Percentiles rank a stretch among this genome's conserved stretches.
phyloP scores from a whole-genome alignment of 2,329 filamentous ascomycete species.

The Exophiala spinifera region DNA sequence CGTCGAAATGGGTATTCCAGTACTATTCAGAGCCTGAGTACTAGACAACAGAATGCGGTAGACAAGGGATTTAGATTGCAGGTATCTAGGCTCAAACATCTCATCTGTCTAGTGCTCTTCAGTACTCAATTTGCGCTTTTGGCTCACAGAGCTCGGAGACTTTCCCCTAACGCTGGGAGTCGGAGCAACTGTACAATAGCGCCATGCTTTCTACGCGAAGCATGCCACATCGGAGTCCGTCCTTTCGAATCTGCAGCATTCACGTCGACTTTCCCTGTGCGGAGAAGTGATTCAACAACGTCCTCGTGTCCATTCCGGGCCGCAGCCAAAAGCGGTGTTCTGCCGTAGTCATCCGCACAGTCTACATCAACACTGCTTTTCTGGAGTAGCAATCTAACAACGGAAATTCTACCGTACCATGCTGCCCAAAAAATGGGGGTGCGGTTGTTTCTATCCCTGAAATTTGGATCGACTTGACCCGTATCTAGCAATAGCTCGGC shows the following conservation, averaged over 20 bases:
- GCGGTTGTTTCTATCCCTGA: constrained; percentile 19
- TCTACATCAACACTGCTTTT: constrained; percentile 5
- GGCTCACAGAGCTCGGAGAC: no score
- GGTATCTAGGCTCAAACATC: no score
- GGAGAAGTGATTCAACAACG: constrained; percentile 11
- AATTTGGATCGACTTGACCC: constrained; percentile 1
- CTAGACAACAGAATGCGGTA: no score
- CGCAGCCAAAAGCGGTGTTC: constrained; percentile 9
- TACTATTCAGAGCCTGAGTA: no score
- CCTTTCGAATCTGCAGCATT: constrained; percentile 2
- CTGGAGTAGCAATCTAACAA: constrained; percentile 24
- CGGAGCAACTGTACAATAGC: no score
- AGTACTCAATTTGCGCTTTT: no score
- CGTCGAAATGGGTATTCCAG: no score
- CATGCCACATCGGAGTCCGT: constrained; percentile 1
- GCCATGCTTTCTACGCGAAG: no score
- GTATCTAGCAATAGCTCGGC: constrained; percentile 19
- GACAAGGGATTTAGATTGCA: no score
- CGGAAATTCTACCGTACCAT: constrained; percentile 26
- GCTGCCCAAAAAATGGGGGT: constrained; percentile 29
- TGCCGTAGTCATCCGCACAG: constrained; percentile 4
- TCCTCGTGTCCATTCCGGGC: constrained; percentile 8
- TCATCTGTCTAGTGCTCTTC: no score
- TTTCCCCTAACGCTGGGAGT: no score
- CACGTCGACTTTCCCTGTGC: constrained; percentile 2